Evolutionary conservation across 768 basidiomycete genomes (phyloP), one percentile per base, ranked within the genome.

Genomic region (Lanmaoa rubissima): DNA sequence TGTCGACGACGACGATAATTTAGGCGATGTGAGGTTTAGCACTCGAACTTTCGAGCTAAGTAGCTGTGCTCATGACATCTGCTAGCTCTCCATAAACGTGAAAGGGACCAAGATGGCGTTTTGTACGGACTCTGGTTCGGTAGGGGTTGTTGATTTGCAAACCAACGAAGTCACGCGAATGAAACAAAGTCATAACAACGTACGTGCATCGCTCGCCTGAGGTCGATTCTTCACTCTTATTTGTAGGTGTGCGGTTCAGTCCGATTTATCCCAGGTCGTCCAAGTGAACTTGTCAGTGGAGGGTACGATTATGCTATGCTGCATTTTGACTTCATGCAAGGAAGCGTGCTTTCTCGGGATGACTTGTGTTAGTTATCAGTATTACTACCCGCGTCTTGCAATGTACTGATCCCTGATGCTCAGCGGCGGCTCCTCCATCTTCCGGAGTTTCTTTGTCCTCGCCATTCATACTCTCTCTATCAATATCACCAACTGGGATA

Each of bases 241-340:
- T 51, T 57, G 36, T 63, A 92, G 90, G 82, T 93, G 13, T 90
- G 87, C 46, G 84, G 82, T 12, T 79, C 80, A 17, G 83, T 88
- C 39, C 81, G 76, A 57, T 92, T 90, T 67, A 82, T 93, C 56
- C 86, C 88, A 8, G 80, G 80, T 65, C 78, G 89, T 24, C 83
- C 88, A 4, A 78, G 76, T 42, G 92, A 93, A 68, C 65, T 91
- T 13, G 77, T 94, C 24, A 90, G 87, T 57, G 90, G 84, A 6
- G 91, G 91, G 2, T 92, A 88, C 63, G 92, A 94, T 61, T 81
- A 78, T 40, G 72, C 76, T 4, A 62, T 93, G 26, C 66, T 88
- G 14, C 91, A 93, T 64, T 86, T 83, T 63, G 88, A 92, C 62
- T 80, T 80, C 55, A 61, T 63, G 14, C 82, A 82, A 70, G 78